phyloP scores from a whole-genome alignment of 2,329 filamentous ascomycete genomes.

The Fusarium anguioides region DNA sequence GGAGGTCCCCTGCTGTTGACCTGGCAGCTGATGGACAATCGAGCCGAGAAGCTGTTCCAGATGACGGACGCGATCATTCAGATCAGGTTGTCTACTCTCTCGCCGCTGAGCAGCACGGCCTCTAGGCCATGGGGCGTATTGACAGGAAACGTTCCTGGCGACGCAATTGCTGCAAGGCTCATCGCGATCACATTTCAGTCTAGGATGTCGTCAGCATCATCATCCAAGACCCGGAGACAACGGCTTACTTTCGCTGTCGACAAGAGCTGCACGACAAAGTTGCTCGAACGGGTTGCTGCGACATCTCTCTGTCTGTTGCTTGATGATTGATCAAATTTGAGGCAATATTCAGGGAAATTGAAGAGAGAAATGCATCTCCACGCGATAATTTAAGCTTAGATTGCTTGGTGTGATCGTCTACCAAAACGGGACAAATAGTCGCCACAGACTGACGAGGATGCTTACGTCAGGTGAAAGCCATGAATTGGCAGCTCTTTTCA shows the following conservation, averaged over 20 bases:
- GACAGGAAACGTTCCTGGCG: constrained; percentile 27
- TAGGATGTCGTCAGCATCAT: background rate
- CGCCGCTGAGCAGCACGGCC: constrained; percentile 17
- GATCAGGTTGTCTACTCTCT: constrained; percentile 6
- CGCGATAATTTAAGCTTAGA: constrained; percentile 22
- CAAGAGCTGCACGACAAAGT: constrained; percentile 27
- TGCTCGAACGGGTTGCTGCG: constrained; percentile 3
- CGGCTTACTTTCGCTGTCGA: constrained; percentile 18
- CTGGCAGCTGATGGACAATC: constrained; percentile 29
- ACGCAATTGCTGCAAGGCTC: constrained; percentile 38
- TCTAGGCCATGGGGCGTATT: constrained; percentile 23
- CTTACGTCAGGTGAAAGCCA: constrained; percentile 17
- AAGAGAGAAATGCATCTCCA: background rate
- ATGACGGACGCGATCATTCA: constrained; percentile 28
- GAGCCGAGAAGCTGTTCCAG: constrained; percentile 33
- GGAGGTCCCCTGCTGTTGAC: background rate
- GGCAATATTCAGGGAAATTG: background rate
- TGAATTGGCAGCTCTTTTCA: constrained; percentile 9
- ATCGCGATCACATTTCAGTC: constrained; percentile 36
- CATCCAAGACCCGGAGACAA: background rate
- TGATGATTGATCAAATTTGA: background rate
- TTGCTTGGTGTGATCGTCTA: background rate
- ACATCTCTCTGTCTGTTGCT: background rate
- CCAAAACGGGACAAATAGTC: background rate
- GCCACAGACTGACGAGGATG: background rate